These are phyloP conservation scores for Uronychia setigera DNA, from an alignment of 73 alveolate genomes.

Conservation along the genomic window DNA sequence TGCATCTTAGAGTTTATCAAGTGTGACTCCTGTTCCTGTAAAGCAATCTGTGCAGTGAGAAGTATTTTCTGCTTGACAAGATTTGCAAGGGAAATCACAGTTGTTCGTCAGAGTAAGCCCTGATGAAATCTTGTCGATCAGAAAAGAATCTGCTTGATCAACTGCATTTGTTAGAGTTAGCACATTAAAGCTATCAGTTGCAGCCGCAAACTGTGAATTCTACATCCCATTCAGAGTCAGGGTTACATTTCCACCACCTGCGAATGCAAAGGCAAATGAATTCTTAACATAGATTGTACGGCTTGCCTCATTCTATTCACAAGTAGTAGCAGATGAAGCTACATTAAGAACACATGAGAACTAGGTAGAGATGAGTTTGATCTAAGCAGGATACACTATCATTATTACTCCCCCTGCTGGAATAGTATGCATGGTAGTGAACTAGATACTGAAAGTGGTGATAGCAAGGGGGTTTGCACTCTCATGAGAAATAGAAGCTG, in stretches of 20 bases:
- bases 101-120: conserved; percentile 30
- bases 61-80: conserved; percentile 21
- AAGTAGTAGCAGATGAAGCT: background rate
- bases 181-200: conserved; percentile 36
- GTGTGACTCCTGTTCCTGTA: conserved; percentile 15
- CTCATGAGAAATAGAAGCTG: conserved; percentile 9
- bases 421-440: conserved; percentile 30
- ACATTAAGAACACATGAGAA: conserved; percentile 7
- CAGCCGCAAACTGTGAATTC: conserved; percentile 10
- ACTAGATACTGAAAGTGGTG: background rate
- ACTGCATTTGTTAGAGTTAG: conserved; percentile 12
- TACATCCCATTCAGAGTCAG: conserved; percentile 37
- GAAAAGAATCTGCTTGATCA: conserved; percentile 5
- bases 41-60: conserved; percentile 44
- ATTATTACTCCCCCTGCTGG: conserved; percentile 17
- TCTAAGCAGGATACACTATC: conserved; percentile 18
- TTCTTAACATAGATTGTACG: conserved; percentile 18
- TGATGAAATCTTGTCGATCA: conserved; percentile 24
- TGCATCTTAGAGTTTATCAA: conserved; percentile 11
- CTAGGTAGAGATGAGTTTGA: background rate
- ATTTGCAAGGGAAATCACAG: conserved; percentile 54
- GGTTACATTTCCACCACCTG: conserved; percentile 16
- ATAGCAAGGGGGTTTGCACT: background rate
- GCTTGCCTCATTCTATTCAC: conserved; percentile 3
- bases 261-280: conserved; percentile 13